Percentiles rank a stretch among this genome's conserved stretches.
These are phyloP conservation scores for Ceraceosorus bombacis DNA, from an alignment of 1,284 basidiomycete genomes.

Conservation along the genomic window DNA sequence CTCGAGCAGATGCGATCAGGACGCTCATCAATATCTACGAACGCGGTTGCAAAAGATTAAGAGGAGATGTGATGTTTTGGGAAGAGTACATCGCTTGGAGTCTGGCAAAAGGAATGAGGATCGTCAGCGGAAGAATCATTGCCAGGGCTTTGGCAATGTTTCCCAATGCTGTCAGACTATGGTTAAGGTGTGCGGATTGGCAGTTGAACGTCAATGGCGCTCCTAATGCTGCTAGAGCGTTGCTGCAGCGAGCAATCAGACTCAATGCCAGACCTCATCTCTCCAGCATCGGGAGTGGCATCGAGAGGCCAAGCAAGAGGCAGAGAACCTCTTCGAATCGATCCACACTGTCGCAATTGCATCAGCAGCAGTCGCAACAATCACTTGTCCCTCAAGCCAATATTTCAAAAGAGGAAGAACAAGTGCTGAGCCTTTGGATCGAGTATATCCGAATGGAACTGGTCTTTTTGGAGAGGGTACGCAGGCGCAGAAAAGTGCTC, in stretches of 20 bases:
- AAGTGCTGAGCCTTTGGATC: constrained; percentile 38
- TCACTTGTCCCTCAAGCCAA: neutral
- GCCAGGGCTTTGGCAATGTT: constrained; percentile 74
- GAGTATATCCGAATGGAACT: constrained; percentile 76
- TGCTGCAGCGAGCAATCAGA: constrained; percentile 77
- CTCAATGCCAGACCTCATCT: constrained; percentile 26
- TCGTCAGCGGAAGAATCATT: constrained; percentile 60
- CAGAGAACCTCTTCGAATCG: neutral
- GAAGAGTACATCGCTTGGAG: constrained; percentile 78
- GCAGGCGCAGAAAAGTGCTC: constrained; percentile 71
- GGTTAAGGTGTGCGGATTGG: constrained; percentile 76
- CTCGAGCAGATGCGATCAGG: constrained; percentile 50
- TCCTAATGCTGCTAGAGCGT: constrained; percentile 65
- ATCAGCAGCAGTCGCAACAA: neutral
- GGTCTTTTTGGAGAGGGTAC: constrained; percentile 73
- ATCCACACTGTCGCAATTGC: neutral
- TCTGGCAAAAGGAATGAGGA: constrained; percentile 68
- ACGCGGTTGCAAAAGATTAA: constrained; percentile 79
- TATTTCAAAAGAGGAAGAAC: constrained; percentile 19
- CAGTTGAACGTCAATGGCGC: constrained; percentile 71
- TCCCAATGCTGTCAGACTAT: constrained; percentile 69
- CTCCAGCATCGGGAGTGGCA: neutral
- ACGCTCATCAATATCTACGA: constrained; percentile 84
- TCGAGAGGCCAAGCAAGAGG: neutral
- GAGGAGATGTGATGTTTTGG: constrained; percentile 78